A percentile compares a stretch with the other conserved stretches of the same genome.
phyloP scores from a whole-genome alignment of 1,284 basidiomycete species.

The Apiotrichum siamense region DNA sequence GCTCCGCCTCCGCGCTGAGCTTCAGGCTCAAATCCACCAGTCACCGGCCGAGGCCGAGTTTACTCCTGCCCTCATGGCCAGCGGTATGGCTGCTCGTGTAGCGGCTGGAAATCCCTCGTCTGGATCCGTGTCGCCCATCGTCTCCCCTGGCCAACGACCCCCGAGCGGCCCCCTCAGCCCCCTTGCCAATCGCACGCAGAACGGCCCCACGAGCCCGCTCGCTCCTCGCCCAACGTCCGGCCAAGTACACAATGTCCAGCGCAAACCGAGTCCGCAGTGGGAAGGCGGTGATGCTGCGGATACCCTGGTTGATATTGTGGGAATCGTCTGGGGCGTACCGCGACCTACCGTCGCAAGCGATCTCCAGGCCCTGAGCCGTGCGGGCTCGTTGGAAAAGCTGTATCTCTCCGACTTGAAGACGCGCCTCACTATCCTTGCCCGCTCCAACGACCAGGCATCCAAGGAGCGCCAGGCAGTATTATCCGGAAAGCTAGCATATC shows the following conservation, averaged over 20 bases:
- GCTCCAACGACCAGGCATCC: slow-evolving; percentile 18
- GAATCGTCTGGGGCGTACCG: slow-evolving; percentile 34
- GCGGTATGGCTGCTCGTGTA: slow-evolving; percentile 1
- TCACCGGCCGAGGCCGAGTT: slow-evolving; percentile 4
- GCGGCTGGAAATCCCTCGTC: background rate
- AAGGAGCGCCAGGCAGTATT: slow-evolving; percentile 23
- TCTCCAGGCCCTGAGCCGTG: slow-evolving; percentile 23
- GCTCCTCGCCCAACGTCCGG: background rate
- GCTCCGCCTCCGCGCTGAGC: slow-evolving; percentile 40
- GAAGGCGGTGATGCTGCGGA: slow-evolving; percentile 7
- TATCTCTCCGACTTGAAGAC: slow-evolving; percentile 41
- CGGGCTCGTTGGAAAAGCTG: slow-evolving; percentile 34
- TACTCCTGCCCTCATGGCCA: slow-evolving; percentile 3
- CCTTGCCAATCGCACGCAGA: background rate
- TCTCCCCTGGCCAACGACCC: background rate
- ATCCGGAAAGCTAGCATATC: slow-evolving; percentile 15
- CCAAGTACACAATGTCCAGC: slow-evolving; percentile 10
- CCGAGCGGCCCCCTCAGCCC: slow-evolving; percentile 1
- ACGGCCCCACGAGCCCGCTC: too few species aligned
- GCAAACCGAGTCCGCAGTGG: slow-evolving; percentile 31
- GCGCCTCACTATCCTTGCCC: slow-evolving; percentile 22
- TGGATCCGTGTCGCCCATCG: background rate
- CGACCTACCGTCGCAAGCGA: slow-evolving; percentile 31
- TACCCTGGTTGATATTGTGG: slow-evolving; percentile 26
- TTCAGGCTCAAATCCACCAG: slow-evolving; percentile 32